Conservation (phyloP, 805 yeast species). For the Millerozyma miso region DNA sequence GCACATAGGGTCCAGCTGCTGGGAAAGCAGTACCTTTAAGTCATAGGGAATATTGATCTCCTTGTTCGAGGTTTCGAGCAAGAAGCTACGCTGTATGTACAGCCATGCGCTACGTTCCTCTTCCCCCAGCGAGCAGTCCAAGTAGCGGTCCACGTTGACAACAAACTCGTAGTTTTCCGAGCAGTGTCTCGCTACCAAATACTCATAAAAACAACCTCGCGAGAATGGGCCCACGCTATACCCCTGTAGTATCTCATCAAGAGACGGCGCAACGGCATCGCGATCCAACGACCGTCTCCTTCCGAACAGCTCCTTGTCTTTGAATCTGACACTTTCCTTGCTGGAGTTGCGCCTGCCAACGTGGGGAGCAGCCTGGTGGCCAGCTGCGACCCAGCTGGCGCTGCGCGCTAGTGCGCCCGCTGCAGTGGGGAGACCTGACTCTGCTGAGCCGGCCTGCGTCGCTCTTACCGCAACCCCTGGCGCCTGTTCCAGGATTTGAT, state of each 20-base stretch:
- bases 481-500: neutral
- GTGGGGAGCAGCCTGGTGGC: neutral
- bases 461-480: neutral
- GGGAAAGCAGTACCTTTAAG: slow-evolving; percentile 16
- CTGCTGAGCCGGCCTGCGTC: neutral
- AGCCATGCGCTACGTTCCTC: slow-evolving; percentile 20
- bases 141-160: slow-evolving; percentile 17
- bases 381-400: too few relatives aligned
- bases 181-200: slow-evolving; percentile 28
- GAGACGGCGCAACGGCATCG: slow-evolving; percentile 2
- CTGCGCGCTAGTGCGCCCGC: too few relatives aligned
- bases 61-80: slow-evolving; percentile 23
- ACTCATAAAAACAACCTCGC: slow-evolving; percentile 19
- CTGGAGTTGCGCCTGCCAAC: neutral
- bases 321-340: neutral
- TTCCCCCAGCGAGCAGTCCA: slow-evolving; percentile 5
- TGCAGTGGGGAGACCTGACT: neutral
- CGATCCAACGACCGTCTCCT: neutral
- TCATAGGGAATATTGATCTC: slow-evolving; percentile 32
- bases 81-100: slow-evolving; percentile 20
- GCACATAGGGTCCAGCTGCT: slow-evolving; percentile 17
- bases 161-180: slow-evolving; percentile 35
- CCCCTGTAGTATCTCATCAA: slow-evolving; percentile 4
- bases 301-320: neutral
- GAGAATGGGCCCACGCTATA: slow-evolving; percentile 5